A percentile compares a stretch with the other conserved stretches of the same genome.
These are phyloP conservation scores for Salvia hispanica DNA, from an alignment of 257 asterid species.

Conservation along the genomic window DNA sequence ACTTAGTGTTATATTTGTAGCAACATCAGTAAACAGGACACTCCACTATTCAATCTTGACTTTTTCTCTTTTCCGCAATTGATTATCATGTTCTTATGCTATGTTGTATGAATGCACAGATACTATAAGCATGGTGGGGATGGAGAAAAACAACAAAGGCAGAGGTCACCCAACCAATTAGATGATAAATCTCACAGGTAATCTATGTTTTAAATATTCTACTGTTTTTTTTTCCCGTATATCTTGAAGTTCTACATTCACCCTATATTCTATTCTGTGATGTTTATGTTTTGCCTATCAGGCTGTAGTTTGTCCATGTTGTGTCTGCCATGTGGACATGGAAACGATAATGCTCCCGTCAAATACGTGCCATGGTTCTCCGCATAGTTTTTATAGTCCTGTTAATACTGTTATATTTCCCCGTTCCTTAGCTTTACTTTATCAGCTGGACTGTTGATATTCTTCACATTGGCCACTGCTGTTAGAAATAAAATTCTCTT, in stretches of 20 bases:
- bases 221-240: constrained; percentile 17
- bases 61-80: background rate
- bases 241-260: constrained; percentile 13
- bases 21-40: constrained; percentile 22
- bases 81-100: background rate
- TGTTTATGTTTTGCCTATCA: constrained; percentile 19
- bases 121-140: constrained; percentile 39
- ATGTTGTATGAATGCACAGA: constrained; percentile 38
- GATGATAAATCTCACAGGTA: constrained; percentile 41
- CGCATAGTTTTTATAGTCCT: constrained; percentile 2
- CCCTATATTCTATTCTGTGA: background rate
- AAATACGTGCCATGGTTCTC: constrained; percentile 17
- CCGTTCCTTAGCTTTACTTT: constrained; percentile 19
- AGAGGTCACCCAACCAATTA: constrained; percentile 47
- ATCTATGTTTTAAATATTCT: constrained; percentile 16
- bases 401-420: background rate
- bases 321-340: constrained; percentile 18
- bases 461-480: background rate
- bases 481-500: too few relatives aligned
- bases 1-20: constrained; percentile 23
- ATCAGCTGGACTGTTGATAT: constrained; percentile 17
- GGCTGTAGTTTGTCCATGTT: constrained; percentile 18
- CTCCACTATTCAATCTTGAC: constrained; percentile 17
- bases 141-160: constrained; percentile 42
- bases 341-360: constrained; percentile 16